phyloP scores from a whole-genome alignment of 805 yeast species.

The Lachancea nothofagi region DNA sequence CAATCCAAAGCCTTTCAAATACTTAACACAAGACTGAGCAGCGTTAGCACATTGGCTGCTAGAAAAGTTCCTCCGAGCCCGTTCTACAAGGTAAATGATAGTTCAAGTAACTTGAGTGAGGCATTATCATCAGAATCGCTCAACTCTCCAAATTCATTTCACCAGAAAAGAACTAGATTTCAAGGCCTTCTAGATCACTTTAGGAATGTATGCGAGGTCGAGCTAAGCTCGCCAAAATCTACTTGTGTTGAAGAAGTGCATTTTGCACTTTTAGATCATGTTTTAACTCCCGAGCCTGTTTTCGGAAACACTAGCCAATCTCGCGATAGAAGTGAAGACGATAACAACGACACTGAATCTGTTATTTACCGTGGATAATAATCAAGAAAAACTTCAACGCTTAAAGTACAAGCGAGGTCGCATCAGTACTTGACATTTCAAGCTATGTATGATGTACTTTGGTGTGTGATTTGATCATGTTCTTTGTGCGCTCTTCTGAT shows the following conservation, averaged over 20 bases:
- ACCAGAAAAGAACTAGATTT: constrained; percentile 24
- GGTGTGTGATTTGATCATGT: too few relatives aligned
- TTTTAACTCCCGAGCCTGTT: constrained; percentile 6
- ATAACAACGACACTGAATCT: constrained; percentile 9
- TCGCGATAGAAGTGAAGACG: constrained; percentile 4
- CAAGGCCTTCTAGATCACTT: constrained; percentile 31
- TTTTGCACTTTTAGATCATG: constrained; percentile 13
- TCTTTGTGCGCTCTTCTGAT: too few relatives aligned
- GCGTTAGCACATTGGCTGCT: constrained; percentile 32
- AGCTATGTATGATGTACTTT: too few relatives aligned
- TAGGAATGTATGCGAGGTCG: constrained; percentile 21
- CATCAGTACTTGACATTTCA: too few relatives aligned
- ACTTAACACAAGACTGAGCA: constrained; percentile 63
- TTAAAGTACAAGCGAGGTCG: too few relatives aligned
- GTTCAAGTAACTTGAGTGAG: background rate
- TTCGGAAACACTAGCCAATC: background rate
- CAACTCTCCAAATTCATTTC: constrained; percentile 19
- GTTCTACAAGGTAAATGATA: constrained; percentile 2
- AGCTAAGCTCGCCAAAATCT: constrained; percentile 9
- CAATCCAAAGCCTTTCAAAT: constrained; percentile 88
- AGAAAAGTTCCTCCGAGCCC: constrained; percentile 12
- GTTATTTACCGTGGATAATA: constrained; percentile 8
- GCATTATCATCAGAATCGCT: constrained; percentile 3
- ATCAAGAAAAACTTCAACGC: background rate
- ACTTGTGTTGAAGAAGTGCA: constrained; percentile 15